A percentile compares a stretch with the other conserved stretches of the same genome.
phyloP scores from a whole-genome alignment of 805 yeast species.

The Teunomyces cretensis region DNA sequence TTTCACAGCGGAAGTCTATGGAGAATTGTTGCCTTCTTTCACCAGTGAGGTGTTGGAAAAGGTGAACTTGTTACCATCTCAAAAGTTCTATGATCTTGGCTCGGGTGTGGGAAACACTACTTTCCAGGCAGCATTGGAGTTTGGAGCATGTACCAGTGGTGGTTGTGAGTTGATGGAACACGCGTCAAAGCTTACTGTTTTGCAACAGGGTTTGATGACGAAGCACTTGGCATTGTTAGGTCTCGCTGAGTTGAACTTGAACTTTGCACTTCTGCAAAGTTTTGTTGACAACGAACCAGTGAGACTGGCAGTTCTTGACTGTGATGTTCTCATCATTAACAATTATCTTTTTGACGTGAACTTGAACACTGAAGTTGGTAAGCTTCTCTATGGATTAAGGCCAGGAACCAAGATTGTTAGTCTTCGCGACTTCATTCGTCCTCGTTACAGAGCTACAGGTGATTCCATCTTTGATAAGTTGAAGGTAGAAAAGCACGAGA shows the following conservation, averaged over 20 bases:
- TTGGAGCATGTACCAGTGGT: slow-evolving; percentile 71
- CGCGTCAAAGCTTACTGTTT: slow-evolving; percentile 66
- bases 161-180: slow-evolving; percentile 90
- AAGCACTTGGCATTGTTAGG: slow-evolving; percentile 66
- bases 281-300: slow-evolving; percentile 69
- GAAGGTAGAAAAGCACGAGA: slow-evolving; percentile 55
- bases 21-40: slow-evolving; percentile 82
- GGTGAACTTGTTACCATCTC: slow-evolving; percentile 52
- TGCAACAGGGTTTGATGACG: slow-evolving; percentile 58
- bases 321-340: slow-evolving; percentile 76
- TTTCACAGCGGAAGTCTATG: slow-evolving; percentile 87
- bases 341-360: slow-evolving; percentile 82
- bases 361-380: slow-evolving; percentile 66
- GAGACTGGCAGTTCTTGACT: slow-evolving; percentile 49
- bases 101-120: slow-evolving; percentile 95
- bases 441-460: slow-evolving; percentile 63
- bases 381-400: slow-evolving; percentile 59
- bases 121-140: slow-evolving; percentile 83
- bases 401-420: slow-evolving; percentile 80
- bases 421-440: slow-evolving; percentile 75
- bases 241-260: slow-evolving; percentile 52
- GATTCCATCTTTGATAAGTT: slow-evolving; percentile 64
- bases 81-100: slow-evolving; percentile 82
- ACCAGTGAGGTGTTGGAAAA: slow-evolving; percentile 60
- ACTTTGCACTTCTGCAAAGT: slow-evolving; percentile 64